A percentile compares a stretch with the other conserved stretches of the same genome.
Evolutionary conservation across 1,139 yeast species (phyloP).

Genomic region (Yamadazyma atmosphaerica): DNA sequence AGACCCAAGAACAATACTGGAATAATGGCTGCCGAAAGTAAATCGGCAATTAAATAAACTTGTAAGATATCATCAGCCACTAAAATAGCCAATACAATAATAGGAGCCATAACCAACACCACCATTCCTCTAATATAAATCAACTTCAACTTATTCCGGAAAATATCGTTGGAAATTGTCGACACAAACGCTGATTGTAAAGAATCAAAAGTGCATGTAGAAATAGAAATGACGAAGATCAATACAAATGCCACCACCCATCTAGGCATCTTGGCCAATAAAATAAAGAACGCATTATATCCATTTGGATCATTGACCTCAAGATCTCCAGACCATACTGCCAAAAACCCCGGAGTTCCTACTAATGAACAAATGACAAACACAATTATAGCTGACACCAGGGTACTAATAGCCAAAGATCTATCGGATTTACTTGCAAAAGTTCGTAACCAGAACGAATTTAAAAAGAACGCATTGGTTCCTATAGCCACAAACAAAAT

Average conservation of each 20-base stretch:
- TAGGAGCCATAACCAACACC: slow-evolving; percentile 75
- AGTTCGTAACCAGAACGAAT: slow-evolving; percentile 93
- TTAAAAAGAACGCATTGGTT: slow-evolving; percentile 85
- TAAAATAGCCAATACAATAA: slow-evolving; percentile 77
- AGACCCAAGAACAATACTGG: slow-evolving; percentile 86
- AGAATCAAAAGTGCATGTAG: slow-evolving; percentile 89
- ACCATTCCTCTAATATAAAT: slow-evolving; percentile 73
- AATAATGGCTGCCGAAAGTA: slow-evolving; percentile 81
- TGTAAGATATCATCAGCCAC: slow-evolving; percentile 81
- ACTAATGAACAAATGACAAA: slow-evolving; percentile 66
- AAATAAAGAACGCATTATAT: slow-evolving; percentile 65
- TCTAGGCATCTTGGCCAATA: slow-evolving; percentile 72
- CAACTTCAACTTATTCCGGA: slow-evolving; percentile 73
- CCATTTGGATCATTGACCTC: slow-evolving; percentile 60
- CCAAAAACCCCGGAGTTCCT: slow-evolving; percentile 83
- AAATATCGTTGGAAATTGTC: slow-evolving; percentile 83
- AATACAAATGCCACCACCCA: slow-evolving; percentile 87
- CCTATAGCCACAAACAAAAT: slow-evolving; percentile 83
- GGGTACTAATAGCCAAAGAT: slow-evolving; percentile 74
- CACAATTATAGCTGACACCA: slow-evolving; percentile 68
- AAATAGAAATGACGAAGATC: slow-evolving; percentile 68
- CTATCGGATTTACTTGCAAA: slow-evolving; percentile 81
- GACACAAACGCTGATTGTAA: slow-evolving; percentile 89
- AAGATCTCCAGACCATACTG: slow-evolving; percentile 85
- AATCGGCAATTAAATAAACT: slow-evolving; percentile 87